Evolutionary conservation across 495 filamentous ascomycete species (phyloP).

Genomic region (Tuber borchii): DNA sequence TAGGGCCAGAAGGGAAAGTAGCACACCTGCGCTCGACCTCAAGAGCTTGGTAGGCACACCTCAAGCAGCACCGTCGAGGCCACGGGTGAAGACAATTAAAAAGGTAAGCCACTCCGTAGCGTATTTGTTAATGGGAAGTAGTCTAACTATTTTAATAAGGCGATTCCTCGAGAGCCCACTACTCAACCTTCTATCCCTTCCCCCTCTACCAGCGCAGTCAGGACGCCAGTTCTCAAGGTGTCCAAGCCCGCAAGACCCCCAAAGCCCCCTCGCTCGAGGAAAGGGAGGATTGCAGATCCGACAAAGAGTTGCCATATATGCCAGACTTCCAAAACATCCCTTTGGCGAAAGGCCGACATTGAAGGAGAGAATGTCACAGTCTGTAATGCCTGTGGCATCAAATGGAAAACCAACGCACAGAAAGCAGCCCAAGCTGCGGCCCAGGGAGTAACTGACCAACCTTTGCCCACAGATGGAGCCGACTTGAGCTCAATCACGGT

Average conservation of each 20-base stretch:
- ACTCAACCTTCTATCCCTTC: constrained; percentile 11
- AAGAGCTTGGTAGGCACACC: constrained; percentile 17
- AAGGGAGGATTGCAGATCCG: constrained; percentile 41
- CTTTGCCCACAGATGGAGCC: constrained; percentile 15
- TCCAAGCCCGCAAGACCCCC: constrained; percentile 23
- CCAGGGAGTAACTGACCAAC: constrained; percentile 18
- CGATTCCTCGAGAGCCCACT: constrained; percentile 34
- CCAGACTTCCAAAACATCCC: constrained; percentile 38
- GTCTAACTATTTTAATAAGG: constrained; percentile 31
- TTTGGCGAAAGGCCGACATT: constrained; percentile 42
- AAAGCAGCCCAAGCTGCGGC: constrained; percentile 33
- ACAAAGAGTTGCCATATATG: constrained; percentile 41
- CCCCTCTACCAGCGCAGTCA: constrained; percentile 6
- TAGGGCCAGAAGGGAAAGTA: constrained; percentile 31
- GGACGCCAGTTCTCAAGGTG: constrained; percentile 8
- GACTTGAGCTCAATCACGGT: constrained; percentile 12
- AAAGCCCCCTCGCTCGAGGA: constrained; percentile 38
- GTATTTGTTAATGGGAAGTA: constrained; percentile 9
- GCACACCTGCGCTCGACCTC: constrained; percentile 26
- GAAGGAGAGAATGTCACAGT: constrained; percentile 41
- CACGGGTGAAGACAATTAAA: constrained; percentile 41
- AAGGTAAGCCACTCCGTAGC: constrained; percentile 22
- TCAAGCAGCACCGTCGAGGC: constrained; percentile 26
- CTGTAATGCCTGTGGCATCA: constrained; percentile 42
- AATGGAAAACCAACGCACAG: constrained; percentile 42